These are phyloP conservation scores for Mitragyna speciosa DNA, from an alignment of 257 asterid genomes.

Conservation along the genomic window DNA sequence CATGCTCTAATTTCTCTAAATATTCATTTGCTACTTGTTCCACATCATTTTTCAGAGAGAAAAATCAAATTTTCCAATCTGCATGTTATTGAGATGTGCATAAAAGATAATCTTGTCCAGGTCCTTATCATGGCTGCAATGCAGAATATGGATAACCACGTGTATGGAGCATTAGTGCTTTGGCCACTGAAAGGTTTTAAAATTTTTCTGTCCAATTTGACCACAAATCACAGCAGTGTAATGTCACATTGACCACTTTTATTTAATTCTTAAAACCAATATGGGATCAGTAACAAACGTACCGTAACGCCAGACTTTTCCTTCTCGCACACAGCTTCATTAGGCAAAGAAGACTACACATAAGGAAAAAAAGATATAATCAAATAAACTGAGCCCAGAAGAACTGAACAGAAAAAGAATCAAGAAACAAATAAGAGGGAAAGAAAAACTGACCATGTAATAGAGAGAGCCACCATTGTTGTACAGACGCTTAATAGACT, in stretches of 20 bases:
- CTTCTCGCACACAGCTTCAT: slow-evolving; percentile 78
- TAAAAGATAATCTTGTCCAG: slow-evolving; percentile 69
- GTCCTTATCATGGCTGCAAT: slow-evolving; percentile 86
- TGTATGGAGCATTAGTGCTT: slow-evolving; percentile 55
- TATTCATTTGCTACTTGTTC: too few relatives aligned
- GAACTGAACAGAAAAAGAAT: neutral
- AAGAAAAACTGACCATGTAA: slow-evolving; percentile 49
- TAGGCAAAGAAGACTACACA: slow-evolving; percentile 67
- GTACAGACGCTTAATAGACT: slow-evolving; percentile 53
- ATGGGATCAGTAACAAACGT: slow-evolving; percentile 36
- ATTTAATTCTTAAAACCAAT: neutral
- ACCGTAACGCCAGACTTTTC: slow-evolving; percentile 68
- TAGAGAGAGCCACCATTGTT: slow-evolving; percentile 58
- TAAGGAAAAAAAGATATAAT: neutral
- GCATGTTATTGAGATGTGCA: too few relatives aligned
- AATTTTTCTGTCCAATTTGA: neutral
- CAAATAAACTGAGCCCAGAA: neutral
- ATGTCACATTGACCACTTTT: neutral
- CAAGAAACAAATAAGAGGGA: neutral
- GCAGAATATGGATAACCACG: slow-evolving; percentile 82
- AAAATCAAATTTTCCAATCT: too few relatives aligned
- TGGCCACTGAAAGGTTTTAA: slow-evolving; percentile 59
- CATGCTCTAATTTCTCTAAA: too few relatives aligned
- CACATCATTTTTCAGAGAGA: too few relatives aligned
- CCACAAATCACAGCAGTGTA: neutral